Conservation (phyloP, 2,329 filamentous ascomycete genomes). For the Elsinoe perseae region DNA sequence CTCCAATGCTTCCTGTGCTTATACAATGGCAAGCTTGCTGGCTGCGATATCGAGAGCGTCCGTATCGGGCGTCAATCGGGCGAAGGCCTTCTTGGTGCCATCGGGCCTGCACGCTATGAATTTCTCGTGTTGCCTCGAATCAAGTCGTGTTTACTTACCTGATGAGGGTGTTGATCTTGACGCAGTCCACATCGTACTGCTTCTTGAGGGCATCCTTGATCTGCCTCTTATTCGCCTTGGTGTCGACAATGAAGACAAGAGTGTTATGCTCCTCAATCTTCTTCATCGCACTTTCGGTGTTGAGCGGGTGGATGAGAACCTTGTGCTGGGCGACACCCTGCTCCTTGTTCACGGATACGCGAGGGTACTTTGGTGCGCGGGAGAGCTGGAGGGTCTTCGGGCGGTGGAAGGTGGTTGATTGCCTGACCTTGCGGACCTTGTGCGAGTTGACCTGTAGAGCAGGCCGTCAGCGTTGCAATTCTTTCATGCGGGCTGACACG, state of each 20-base stretch:
- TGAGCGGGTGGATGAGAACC: slow-evolving; percentile 95
- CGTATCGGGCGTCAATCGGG: slow-evolving; percentile 88
- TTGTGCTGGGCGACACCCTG: slow-evolving; percentile 95
- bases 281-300: slow-evolving; percentile 99
- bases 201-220: slow-evolving; percentile 98
- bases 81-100: slow-evolving; percentile 98
- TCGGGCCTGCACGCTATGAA: slow-evolving; percentile 58
- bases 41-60: slow-evolving; percentile 98
- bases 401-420: slow-evolving; percentile 90
- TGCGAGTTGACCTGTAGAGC: slow-evolving; percentile 59
- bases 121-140: background rate
- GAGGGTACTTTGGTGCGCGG: slow-evolving; percentile 89
- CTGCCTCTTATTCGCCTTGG: slow-evolving; percentile 98
- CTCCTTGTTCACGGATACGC: slow-evolving; percentile 84
- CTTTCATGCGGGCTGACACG: slow-evolving; percentile 38
- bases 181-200: slow-evolving; percentile 94
- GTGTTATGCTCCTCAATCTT: slow-evolving; percentile 99
- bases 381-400: slow-evolving; percentile 94
- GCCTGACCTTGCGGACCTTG: slow-evolving; percentile 89
- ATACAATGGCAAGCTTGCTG: slow-evolving; percentile 97
- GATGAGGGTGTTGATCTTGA: slow-evolving; percentile 99
- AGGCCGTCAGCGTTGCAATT: slow-evolving; percentile 44
- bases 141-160: slow-evolving; percentile 51
- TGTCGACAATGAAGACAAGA: slow-evolving; percentile 46
- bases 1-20: slow-evolving; percentile 32